These are phyloP conservation scores for Zanthoxylum bungeanum DNA, from an alignment of 345 rosid genomes.

Conservation along the genomic window DNA sequence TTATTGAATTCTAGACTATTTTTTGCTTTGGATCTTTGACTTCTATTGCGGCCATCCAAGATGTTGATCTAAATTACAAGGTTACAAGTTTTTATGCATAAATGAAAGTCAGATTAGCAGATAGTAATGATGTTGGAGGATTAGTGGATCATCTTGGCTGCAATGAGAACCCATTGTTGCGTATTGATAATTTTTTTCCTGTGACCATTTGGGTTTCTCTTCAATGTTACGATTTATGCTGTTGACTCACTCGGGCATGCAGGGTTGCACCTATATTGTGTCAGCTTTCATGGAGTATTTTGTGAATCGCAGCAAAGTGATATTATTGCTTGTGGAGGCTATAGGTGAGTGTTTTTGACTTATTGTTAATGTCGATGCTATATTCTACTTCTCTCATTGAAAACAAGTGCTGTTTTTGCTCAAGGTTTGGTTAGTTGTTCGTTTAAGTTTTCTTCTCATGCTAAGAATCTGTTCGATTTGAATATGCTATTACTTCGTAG, in stretches of 20 bases:
- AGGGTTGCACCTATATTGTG: conserved; percentile 71
- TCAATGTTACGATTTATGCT: not conserved
- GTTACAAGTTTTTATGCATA: not conserved
- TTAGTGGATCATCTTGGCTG: not conserved
- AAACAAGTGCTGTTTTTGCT: not conserved
- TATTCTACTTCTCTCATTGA: not conserved
- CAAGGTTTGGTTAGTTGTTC: not conserved
- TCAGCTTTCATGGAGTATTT: conserved; percentile 55
- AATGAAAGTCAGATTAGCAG: not conserved
- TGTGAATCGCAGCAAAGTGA: conserved; percentile 58
- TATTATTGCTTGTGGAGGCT: conserved; percentile 76
- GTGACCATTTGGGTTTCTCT: not conserved
- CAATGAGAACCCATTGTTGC: not conserved
- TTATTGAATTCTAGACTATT: not conserved
- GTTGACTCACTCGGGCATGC: conserved; percentile 15
- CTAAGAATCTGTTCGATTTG: not conserved
- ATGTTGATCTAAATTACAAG: not conserved
- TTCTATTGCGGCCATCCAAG: not conserved
- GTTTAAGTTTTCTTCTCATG: not conserved
- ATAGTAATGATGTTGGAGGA: not conserved
- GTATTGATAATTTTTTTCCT: not conserved
- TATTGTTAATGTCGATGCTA: not conserved
- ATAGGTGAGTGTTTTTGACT: conserved; percentile 50
- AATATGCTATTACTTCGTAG: not conserved
- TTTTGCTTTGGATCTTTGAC: not conserved